Percentiles rank a stretch among this genome's conserved stretches.
Conservation (phyloP, 495 filamentous ascomycete genomes). For the Hypomontagnella monticulosa region DNA sequence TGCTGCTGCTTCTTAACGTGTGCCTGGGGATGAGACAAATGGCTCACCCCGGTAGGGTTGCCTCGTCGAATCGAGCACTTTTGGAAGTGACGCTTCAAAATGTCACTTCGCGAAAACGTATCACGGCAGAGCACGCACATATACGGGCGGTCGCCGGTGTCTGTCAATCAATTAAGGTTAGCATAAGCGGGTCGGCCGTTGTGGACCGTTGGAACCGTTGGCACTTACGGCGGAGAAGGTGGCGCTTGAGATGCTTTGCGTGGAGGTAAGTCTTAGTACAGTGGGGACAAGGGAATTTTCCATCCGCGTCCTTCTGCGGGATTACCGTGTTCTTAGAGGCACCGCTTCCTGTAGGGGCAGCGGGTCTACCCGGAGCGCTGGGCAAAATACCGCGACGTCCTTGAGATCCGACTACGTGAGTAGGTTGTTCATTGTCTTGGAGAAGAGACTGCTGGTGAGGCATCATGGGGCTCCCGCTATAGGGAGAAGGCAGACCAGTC, state of each 20-base stretch:
- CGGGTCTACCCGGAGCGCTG: conserved; percentile 84
- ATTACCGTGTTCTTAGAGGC: conserved; percentile 79
- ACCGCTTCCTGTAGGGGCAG: conserved; percentile 68
- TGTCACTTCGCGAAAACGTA: conserved; percentile 98
- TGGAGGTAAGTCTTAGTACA: conserved; percentile 98
- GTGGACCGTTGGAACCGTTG: conserved; percentile 22
- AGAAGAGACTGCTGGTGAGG: conserved; percentile 51
- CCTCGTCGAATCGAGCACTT: conserved; percentile 96
- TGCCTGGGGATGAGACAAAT: conserved; percentile 89
- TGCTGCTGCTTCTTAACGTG: conserved; percentile 81
- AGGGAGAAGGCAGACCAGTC: conserved; percentile 59
- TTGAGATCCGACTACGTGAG: conserved; percentile 92
- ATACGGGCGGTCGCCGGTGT: conserved; percentile 96
- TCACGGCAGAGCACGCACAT: conserved; percentile 96
- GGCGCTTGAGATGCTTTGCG: conserved; percentile 95
- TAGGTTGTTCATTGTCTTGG: conserved; percentile 68
- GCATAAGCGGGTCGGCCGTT: conserved; percentile 12
- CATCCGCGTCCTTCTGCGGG: conserved; percentile 91
- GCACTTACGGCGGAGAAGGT: conserved; percentile 91
- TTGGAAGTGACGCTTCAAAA: conserved; percentile 97
- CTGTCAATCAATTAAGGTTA: conserved; percentile 55
- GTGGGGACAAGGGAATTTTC: conserved; percentile 96
- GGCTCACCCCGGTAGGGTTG: conserved; percentile 90
- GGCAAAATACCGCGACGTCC: conserved; percentile 88
- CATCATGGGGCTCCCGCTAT: conserved; percentile 60